phyloP scores from a whole-genome alignment of 2,329 filamentous ascomycete species.

The Trichophaea hybrida region DNA sequence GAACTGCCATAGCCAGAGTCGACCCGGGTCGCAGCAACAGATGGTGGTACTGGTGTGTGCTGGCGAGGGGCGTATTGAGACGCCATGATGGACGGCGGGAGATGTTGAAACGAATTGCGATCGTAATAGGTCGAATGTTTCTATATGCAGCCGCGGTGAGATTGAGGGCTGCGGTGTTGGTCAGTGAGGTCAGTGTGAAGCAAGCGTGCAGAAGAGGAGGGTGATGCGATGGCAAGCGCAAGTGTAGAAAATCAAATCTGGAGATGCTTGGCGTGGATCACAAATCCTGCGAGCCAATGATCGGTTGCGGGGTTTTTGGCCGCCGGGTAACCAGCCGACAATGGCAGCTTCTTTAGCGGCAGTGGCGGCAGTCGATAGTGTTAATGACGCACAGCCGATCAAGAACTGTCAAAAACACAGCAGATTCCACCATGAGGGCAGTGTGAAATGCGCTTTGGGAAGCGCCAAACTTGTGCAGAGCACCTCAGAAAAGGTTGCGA shows the following conservation, averaged over 20 bases:
- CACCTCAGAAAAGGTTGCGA: constrained; percentile 51
- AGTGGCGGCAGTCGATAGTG: not conserved
- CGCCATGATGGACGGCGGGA: constrained; percentile 5
- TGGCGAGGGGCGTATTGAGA: constrained; percentile 18
- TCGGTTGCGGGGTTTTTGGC: not conserved
- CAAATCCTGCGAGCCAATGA: not conserved
- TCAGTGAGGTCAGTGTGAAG: not conserved
- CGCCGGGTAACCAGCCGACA: not conserved
- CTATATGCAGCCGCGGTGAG: not conserved
- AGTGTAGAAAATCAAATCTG: constrained; percentile 1
- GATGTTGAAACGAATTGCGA: not conserved
- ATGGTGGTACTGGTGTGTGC: constrained; percentile 3
- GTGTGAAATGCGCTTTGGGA: constrained; percentile 99
- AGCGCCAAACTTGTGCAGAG: constrained; percentile 95
- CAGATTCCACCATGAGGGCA: constrained; percentile 34
- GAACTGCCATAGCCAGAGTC: constrained; percentile 91
- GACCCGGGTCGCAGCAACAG: constrained; percentile 8
- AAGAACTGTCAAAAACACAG: not conserved
- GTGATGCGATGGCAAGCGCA: constrained; percentile 4
- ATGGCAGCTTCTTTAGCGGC: not conserved
- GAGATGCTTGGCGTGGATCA: not conserved
- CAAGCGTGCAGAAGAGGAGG: constrained; percentile 1
- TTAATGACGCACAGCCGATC: not conserved
- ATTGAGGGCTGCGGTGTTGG: not conserved
- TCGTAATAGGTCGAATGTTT: not conserved